A percentile compares a stretch with the other conserved stretches of the same genome.
Evolutionary conservation across 352 stramenopile genomes (phyloP).

Genomic region (Globisporangium mamillatum): DNA sequence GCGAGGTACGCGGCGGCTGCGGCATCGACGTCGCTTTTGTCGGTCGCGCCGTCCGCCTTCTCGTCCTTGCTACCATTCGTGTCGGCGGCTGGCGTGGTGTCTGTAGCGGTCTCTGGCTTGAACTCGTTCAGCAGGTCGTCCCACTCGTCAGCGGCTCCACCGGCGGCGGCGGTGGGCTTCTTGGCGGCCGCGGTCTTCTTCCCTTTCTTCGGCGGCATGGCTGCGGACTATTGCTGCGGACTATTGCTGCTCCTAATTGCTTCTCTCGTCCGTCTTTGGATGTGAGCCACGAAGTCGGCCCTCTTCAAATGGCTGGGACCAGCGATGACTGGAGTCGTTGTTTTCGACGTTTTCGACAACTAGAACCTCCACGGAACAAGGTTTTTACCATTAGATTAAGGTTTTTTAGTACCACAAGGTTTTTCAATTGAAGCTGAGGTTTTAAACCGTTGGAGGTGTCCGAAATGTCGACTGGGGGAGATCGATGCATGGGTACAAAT

Average conservation of each 20-base stretch:
- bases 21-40: constrained; percentile 49
- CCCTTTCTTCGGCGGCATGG: constrained; percentile 81
- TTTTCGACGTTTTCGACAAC: neutral
- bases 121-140: constrained; percentile 81
- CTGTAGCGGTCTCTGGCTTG: constrained; percentile 20
- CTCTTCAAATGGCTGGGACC: no score
- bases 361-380: neutral
- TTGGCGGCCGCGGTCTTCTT: constrained; percentile 66
- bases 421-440: neutral
- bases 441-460: neutral
- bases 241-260: neutral
- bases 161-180: constrained; percentile 26
- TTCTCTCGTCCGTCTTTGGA: neutral
- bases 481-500: no score
- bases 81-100: constrained; percentile 15
- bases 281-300: neutral
- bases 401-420: neutral
- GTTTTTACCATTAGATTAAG: no score
- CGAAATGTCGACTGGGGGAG: neutral
- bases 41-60: constrained; percentile 7
- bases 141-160: constrained; percentile 43
- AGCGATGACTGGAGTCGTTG: no score
- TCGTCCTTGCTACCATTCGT: constrained; percentile 15
- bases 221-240: neutral
- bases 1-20: constrained; percentile 74